phyloP scores from a whole-genome alignment of 345 rosid genomes.

The Camelina hispida region DNA sequence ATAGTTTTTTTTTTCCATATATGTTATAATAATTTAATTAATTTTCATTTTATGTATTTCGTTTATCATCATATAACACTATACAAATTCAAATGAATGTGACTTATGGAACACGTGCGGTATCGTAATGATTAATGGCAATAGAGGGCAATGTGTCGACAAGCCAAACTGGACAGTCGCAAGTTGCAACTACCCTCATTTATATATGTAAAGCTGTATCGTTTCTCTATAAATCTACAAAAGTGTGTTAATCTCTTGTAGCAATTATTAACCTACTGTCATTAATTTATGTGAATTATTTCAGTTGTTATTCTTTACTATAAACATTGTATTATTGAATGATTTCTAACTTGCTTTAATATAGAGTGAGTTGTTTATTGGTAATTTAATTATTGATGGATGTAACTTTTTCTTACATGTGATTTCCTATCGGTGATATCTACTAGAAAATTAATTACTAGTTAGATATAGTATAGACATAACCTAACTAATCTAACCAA shows the following conservation, averaged over 20 bases:
- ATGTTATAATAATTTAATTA: too few relatives aligned
- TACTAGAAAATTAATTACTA: conserved; percentile 1
- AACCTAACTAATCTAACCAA: conserved; percentile 28
- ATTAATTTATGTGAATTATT: conserved; percentile 26
- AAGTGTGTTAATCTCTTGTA: conserved; percentile 18
- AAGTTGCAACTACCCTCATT: conserved; percentile 43
- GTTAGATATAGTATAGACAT: conserved; percentile 21
- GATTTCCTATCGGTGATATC: neutral
- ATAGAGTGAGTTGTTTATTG: neutral
- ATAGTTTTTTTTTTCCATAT: too few relatives aligned
- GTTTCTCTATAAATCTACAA: conserved; percentile 29
- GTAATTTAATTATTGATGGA: neutral
- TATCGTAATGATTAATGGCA: conserved; percentile 32
- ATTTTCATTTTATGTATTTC: too few relatives aligned
- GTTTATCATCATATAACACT: neutral
- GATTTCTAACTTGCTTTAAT: conserved; percentile 13
- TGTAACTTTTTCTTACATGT: conserved; percentile 8
- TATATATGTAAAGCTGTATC: conserved; percentile 29
- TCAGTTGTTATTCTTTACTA: neutral
- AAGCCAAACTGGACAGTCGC: conserved; percentile 50
- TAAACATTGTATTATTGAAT: conserved; percentile 1
- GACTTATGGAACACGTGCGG: conserved; percentile 35
- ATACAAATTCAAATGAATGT: conserved; percentile 9
- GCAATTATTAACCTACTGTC: conserved; percentile 33
- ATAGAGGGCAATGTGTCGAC: conserved; percentile 30